phyloP scores from a whole-genome alignment of 2,329 filamentous ascomycete genomes.

The Fusarium sulawesiense region DNA sequence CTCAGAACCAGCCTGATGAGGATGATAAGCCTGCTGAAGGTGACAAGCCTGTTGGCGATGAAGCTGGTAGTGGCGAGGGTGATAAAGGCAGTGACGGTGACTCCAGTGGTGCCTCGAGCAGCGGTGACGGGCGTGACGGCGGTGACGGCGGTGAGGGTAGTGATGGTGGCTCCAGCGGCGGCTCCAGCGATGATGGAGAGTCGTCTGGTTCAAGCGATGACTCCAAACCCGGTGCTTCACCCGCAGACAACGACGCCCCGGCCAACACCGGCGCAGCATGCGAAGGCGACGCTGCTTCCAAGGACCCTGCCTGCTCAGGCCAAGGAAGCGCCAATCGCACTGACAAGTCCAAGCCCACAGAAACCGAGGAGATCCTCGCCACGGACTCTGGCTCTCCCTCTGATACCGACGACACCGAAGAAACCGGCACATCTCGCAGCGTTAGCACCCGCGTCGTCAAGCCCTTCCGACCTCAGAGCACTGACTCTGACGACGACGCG shows the following conservation, averaged over 20 bases:
- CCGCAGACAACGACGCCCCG: background rate
- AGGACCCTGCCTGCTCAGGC: background rate
- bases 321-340: background rate
- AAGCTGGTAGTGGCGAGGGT: background rate
- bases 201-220: background rate
- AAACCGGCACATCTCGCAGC: background rate
- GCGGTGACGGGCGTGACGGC: background rate
- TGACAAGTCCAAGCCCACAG: background rate
- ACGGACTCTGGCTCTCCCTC: conserved; percentile 28
- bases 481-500: background rate
- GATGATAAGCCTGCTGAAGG: background rate
- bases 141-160: background rate
- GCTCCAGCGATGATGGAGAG: background rate
- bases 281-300: background rate
- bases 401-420: background rate
- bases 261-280: conserved; percentile 8
- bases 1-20: background rate
- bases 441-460: conserved; percentile 20
- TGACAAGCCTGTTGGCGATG: background rate
- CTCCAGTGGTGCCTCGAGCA: background rate
- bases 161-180: background rate
- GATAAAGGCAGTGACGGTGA: background rate
- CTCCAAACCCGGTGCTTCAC: conserved; percentile 6
- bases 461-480: conserved; percentile 27
- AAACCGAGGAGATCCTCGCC: conserved; percentile 14